Conservation (phyloP, 1,284 basidiomycete genomes). For the Cryptococcus wingfieldii region DNA sequence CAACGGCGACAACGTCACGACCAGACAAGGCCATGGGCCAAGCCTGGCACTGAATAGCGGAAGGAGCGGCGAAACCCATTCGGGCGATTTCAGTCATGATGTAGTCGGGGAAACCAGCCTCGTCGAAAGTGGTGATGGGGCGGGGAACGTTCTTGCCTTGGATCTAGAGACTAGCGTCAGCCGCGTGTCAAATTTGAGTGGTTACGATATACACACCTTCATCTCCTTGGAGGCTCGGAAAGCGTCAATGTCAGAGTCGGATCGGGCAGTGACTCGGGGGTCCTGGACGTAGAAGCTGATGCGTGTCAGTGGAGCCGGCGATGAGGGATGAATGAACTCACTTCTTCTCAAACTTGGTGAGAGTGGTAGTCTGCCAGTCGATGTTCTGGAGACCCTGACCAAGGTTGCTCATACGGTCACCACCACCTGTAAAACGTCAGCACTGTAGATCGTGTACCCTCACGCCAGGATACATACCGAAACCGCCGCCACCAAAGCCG, state of each 20-base stretch:
- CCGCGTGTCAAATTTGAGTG: constrained; percentile 1
- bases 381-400: constrained; percentile 78
- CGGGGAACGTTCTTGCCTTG: constrained; percentile 85
- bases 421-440: constrained; percentile 41
- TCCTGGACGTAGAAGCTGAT: constrained; percentile 94
- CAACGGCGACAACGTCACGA: constrained; percentile 92
- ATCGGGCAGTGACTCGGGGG: constrained; percentile 71
- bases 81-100: constrained; percentile 88
- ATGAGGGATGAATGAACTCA: constrained; percentile 53
- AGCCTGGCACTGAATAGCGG: constrained; percentile 95
- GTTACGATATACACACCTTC: constrained; percentile 54
- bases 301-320: constrained; percentile 5
- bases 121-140: constrained; percentile 87
- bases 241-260: constrained; percentile 80
- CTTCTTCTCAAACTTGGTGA: constrained; percentile 71
- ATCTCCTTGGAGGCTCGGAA: constrained; percentile 85
- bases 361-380: constrained; percentile 70
- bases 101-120: constrained; percentile 94
- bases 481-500: constrained; percentile 52
- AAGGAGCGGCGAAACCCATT: constrained; percentile 84
- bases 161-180: constrained; percentile 54
- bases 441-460: constrained; percentile 28
- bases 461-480: constrained; percentile 36
- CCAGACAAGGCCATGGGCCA: constrained; percentile 97
- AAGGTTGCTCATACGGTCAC: constrained; percentile 77